Conservation (phyloP, 2,329 filamentous ascomycete genomes). For the Colletotrichum acutatum region DNA sequence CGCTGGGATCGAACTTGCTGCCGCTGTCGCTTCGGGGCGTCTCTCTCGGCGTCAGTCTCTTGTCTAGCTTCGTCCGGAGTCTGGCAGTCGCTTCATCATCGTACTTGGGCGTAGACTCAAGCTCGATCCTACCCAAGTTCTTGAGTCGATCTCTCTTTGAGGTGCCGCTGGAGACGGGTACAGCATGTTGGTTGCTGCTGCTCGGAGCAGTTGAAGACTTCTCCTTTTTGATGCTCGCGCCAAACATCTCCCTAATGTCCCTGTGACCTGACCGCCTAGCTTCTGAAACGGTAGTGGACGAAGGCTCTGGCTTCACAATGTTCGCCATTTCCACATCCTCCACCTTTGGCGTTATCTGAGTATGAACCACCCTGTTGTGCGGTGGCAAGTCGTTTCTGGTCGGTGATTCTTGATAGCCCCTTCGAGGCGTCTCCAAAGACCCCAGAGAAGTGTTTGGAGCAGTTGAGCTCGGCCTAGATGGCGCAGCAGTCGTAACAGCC, state of each 20-base stretch:
- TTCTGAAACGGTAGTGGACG: not conserved
- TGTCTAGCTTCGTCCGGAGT: not conserved
- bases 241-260: not conserved
- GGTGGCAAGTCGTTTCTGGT: not conserved
- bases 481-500: not conserved
- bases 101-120: constrained; percentile 1
- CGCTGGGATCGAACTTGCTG: not conserved
- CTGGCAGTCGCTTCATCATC: not conserved
- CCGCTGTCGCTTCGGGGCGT: not conserved
- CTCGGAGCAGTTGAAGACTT: not conserved
- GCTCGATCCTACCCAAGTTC: not conserved
- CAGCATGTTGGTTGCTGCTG: not conserved
- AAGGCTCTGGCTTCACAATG: constrained; percentile 7
- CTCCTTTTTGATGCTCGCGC: constrained; percentile 12
- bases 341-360: not conserved
- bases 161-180: not conserved
- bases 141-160: constrained; percentile 26
- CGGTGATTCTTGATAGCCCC: not conserved
- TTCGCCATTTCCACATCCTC: not conserved
- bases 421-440: not conserved
- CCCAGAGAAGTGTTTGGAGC: not conserved
- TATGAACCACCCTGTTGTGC: not conserved
- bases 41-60: not conserved
- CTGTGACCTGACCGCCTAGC: not conserved
- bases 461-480: not conserved